Percentiles rank a stretch among this genome's conserved stretches.
phyloP scores from a whole-genome alignment of 441 rosid genomes.

The Populus hybrid region DNA sequence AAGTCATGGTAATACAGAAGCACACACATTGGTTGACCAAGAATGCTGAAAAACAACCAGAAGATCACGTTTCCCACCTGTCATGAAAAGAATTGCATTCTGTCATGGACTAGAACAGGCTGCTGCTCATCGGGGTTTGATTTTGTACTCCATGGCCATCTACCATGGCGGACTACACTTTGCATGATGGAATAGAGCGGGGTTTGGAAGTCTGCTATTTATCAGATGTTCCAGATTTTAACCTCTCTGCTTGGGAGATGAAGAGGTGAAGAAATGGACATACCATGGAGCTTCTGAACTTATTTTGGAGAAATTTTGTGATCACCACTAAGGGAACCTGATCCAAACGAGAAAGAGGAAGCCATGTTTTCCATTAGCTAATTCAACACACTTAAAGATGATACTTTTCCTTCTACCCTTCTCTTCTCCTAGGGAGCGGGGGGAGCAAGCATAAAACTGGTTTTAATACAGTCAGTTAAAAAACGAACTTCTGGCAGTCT shows the following conservation, averaged over 20 bases:
- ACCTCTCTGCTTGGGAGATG: background rate
- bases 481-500: background rate
- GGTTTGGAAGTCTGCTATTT: background rate
- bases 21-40: slow-evolving; percentile 95
- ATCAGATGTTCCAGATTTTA: background rate
- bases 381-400: background rate
- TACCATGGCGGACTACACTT: background rate
- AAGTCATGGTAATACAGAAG: slow-evolving; percentile 94
- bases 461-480: background rate
- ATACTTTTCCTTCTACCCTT: background rate
- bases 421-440: background rate
- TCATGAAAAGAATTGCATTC: background rate
- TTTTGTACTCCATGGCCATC: background rate
- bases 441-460: background rate
- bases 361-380: background rate
- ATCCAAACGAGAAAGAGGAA: slow-evolving; percentile 7
- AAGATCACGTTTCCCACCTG: slow-evolving; percentile 98
- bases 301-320: slow-evolving; percentile 53
- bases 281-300: slow-evolving; percentile 75
- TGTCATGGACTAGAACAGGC: background rate
- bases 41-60: slow-evolving; percentile 92
- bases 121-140: background rate
- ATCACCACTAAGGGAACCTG: slow-evolving; percentile 67
- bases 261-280: slow-evolving; percentile 10
- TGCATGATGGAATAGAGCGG: background rate